These are phyloP conservation scores for Pythium plurisporium DNA, from an alignment of 352 stramenopile genomes.

Conservation along the genomic window DNA sequence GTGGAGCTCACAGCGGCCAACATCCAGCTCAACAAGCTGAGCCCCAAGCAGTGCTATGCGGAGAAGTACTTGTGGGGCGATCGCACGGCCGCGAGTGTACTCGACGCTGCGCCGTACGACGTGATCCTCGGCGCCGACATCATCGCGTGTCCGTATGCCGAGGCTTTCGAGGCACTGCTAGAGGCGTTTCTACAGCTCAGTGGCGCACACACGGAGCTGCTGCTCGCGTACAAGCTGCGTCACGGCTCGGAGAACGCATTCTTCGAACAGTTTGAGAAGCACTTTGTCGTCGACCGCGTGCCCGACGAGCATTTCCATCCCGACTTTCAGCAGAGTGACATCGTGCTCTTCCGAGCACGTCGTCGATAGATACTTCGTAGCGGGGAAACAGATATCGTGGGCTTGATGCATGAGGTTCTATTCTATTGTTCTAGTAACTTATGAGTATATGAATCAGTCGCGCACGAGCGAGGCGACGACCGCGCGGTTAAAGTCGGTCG, in stretches of 20 bases:
- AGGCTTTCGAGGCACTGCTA: constrained; percentile 59
- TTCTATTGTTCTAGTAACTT: neutral
- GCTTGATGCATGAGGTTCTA: too few species aligned
- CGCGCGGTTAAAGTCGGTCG: constrained; percentile 55
- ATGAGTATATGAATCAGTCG: constrained; percentile 2
- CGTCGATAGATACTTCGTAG: constrained; percentile 20
- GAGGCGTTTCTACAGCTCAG: constrained; percentile 43
- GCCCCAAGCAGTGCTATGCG: constrained; percentile 25
- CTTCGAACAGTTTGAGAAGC: constrained; percentile 44
- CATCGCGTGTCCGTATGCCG: constrained; percentile 75
- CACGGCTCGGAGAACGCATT: constrained; percentile 61
- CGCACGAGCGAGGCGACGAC: constrained; percentile 39
- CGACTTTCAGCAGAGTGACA: constrained; percentile 66
- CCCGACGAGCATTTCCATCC: constrained; percentile 41
- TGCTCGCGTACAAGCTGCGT: constrained; percentile 78
- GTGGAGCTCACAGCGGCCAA: constrained; percentile 64
- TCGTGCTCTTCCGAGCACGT: constrained; percentile 54
- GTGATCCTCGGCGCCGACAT: constrained; percentile 80
- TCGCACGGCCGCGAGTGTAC: constrained; percentile 19
- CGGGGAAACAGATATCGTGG: too few species aligned
- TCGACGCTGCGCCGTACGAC: constrained; percentile 38
- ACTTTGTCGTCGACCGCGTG: constrained; percentile 47
- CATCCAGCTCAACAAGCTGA: constrained; percentile 34
- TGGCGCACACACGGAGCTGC: constrained; percentile 34
- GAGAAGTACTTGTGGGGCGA: constrained; percentile 65